Base-by-base conservation (phyloP, 208 protist species). In the Leishmania major region DNA sequence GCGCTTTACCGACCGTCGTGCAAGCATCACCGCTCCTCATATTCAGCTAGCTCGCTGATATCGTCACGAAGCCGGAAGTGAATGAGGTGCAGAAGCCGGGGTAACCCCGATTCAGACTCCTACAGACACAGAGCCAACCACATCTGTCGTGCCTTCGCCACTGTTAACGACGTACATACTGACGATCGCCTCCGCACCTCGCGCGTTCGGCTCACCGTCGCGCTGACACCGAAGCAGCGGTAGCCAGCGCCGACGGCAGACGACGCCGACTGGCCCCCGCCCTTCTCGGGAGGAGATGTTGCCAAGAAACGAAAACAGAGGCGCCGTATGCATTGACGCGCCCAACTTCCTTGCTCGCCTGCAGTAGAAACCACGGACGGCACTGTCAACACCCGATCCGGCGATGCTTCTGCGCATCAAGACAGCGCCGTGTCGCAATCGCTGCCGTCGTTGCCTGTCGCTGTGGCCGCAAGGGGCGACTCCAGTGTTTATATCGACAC, bases 401-500 rank as follows among this genome's bases (percentile, higher is more conserved):
- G 64, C 64, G 64, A 19, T 25, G n/a, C 31, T 45, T 62, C 28
- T 62, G 3, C 7, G 25, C 57, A 62, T 62, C 57, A n/a, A 62
- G 64, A 22, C 35, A 37, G 64, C 64, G 5, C 35, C 64, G 28
- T 22, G 4, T 25, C 64, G 8, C 64, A 7, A 19, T 43, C 11
- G 2, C 31, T n/a, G 17, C 64, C 64, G 64, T 35, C n/a, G 11
- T 10, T 25, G 64, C 17, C 11, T 73, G 69, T 22, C 8, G 69
- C 37, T 8, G 53, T 25, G 2, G 40, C 15, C 35, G 53, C 69
- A 6, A 71, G 37, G 55, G 77, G n/a, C 81, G 76, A 5, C 69
- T 94, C 28, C 86, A 86, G 73, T 77, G 70, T 25, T 92, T 91
- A 25, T 94, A 91, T 71, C 77, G 85, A 11, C 67, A 84, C 64